A percentile compares a stretch with the other conserved stretches of the same genome.
Evolutionary conservation across 306 rosid genomes (phyloP).

Genomic region (Herpetospermum pedunculosum): DNA sequence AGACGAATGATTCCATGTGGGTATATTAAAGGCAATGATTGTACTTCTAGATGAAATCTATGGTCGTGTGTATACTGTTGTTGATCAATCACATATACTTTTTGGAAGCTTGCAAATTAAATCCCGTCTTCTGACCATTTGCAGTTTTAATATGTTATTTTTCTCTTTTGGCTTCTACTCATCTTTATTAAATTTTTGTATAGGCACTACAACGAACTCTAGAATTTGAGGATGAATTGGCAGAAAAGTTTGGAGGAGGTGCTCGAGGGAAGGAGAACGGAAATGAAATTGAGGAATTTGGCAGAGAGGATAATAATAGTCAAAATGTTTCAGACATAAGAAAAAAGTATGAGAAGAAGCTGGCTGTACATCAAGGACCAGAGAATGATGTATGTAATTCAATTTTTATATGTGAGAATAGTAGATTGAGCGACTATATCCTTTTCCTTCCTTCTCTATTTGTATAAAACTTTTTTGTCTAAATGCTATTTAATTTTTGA

Average conservation of each 20-base stretch:
- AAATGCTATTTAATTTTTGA: constrained; percentile 13
- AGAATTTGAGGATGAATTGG: constrained; percentile 97
- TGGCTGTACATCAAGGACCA: constrained; percentile 74
- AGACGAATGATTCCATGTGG: neutral
- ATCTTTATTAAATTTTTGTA: constrained; percentile 16
- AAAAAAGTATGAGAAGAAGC: constrained; percentile 81
- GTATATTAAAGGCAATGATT: neutral
- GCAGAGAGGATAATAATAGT: constrained; percentile 42
- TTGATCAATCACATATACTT: neutral
- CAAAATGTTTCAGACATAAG: constrained; percentile 79
- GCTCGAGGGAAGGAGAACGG: constrained; percentile 62
- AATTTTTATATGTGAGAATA: neutral
- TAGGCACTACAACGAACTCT: constrained; percentile 94
- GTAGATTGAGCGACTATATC: neutral
- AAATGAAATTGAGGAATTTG: constrained; percentile 82
- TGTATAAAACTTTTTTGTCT: neutral
- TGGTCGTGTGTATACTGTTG: neutral
- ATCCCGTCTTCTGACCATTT: constrained; percentile 7
- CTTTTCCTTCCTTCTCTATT: neutral
- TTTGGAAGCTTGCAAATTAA: neutral
- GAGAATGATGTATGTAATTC: constrained; percentile 47
- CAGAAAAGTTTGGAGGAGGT: constrained; percentile 97
- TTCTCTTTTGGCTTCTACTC: constrained; percentile 12
- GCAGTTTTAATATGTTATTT: constrained; percentile 12
- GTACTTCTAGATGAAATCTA: neutral